Evolutionary conservation across 2,329 filamentous ascomycete genomes (phyloP), one percentile per base, ranked within the genome.

Genomic region (Pseudogymnoascus sp.): DNA sequence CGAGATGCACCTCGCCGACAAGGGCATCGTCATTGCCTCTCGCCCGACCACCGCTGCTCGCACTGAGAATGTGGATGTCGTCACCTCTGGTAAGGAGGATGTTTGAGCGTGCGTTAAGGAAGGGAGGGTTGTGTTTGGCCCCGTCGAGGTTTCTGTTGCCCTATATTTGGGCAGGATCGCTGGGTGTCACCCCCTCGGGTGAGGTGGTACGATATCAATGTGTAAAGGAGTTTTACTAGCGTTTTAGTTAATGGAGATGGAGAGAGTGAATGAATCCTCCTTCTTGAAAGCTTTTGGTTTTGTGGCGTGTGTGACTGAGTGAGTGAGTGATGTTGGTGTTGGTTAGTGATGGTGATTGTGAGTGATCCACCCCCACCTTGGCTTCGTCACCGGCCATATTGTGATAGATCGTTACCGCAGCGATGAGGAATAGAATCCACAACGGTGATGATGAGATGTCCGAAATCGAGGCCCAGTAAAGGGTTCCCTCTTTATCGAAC

Each of bases 51-150:
- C 45, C 1, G 23, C 45, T 26, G n/a, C 37, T n/a, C 7, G 6
- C 39, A 2, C 83, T 83, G 71, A 88, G 85, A 69, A 83, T 78
- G 21, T 77, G 79, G 23, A 51, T 4, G 26, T 16, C 4, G 23
- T 54, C 23, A 16, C 26, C 14, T 10, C 23, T 29, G 6, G 14
- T 8, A 54, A 54, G 47, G 23, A 54, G 26, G 23, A 54, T 31
- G 47, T 54, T 54, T 54, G 26, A 54, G 47, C 26, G 21, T 14
- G 21, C 12, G 42, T 47, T 23, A 4, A 2, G 12, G 5, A 4
- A 2, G 12, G 5, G 42, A 26, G 21, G 42, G 47, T 54, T 54
- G 47, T 18, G n/a, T 31, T 16, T n/a, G 47, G 18, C 42, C 42
- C n/a, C 23, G 42, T 26, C 11, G 6, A 2, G 40, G 10, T 14